Evolutionary conservation across 805 yeast species (phyloP).

Genomic region (Lachancea nothofagi): DNA sequence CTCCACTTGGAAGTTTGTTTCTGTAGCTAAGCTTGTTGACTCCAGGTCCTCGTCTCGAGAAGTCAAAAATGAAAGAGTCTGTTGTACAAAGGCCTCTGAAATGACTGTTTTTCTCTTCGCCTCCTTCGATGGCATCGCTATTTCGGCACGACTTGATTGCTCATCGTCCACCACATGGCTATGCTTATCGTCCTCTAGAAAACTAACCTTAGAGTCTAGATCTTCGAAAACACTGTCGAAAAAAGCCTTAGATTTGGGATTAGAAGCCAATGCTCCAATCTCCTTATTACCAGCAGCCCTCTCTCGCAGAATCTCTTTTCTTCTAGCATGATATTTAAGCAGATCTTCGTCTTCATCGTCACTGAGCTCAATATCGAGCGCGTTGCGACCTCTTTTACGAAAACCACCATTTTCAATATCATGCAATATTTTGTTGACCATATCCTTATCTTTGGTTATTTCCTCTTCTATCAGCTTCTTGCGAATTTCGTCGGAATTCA

Average conservation of each 20-base stretch:
- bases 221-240: constrained; percentile 58
- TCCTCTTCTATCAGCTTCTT: constrained; percentile 54
- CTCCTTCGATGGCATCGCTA: constrained; percentile 12
- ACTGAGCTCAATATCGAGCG: constrained; percentile 58
- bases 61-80: constrained; percentile 48
- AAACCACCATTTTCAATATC: constrained; percentile 71
- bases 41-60: constrained; percentile 1
- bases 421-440: constrained; percentile 60
- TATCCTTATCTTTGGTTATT: constrained; percentile 53
- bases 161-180: not conserved
- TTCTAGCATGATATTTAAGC: constrained; percentile 36
- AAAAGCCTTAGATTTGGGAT: constrained; percentile 59
- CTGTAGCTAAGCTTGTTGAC: not conserved
- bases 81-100: constrained; percentile 51
- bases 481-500: constrained; percentile 43
- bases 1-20: not conserved
- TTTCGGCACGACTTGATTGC: too few relatives aligned
- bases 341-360: constrained; percentile 66
- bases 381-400: constrained; percentile 49
- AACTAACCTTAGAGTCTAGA: constrained; percentile 3
- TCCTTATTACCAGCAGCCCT: constrained; percentile 44
- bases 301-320: constrained; percentile 44
- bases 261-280: constrained; percentile 40
- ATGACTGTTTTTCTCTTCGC: constrained; percentile 33
- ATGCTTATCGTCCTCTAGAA: not conserved